Percentiles rank a stretch among this genome's conserved stretches.
Conservation (phyloP, 495 filamentous ascomycete genomes). For the Penicillium silybi region DNA sequence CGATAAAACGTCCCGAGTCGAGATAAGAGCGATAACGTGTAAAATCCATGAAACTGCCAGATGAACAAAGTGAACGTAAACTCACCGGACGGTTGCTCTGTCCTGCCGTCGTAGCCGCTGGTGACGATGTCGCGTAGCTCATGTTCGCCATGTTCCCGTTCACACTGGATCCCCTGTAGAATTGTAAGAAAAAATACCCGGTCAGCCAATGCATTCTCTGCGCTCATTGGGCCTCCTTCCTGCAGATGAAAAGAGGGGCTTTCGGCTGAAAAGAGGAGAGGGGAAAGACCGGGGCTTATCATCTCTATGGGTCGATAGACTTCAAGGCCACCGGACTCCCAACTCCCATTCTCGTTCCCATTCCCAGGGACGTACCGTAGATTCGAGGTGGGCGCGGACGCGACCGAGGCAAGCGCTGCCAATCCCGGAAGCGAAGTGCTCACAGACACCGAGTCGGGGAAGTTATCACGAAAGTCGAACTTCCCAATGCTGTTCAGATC, state of each 20-base stretch:
- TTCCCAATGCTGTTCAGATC: conserved; percentile 23
- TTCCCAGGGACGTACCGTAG: conserved; percentile 52
- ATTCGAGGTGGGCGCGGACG: conserved; percentile 59
- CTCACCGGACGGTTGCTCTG: conserved; percentile 66
- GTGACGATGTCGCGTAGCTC: conserved; percentile 61
- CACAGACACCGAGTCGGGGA: conserved; percentile 18
- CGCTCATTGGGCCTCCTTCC: conserved; percentile 3
- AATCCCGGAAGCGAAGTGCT: conserved; percentile 33
- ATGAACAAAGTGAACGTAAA: conserved; percentile 4
- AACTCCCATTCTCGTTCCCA: not conserved
- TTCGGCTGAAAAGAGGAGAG: not conserved
- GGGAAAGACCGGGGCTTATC: not conserved
- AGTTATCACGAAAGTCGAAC: conserved; percentile 17
- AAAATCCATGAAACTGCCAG: conserved; percentile 11
- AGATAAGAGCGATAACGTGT: conserved; percentile 22
- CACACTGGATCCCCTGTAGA: conserved; percentile 46
- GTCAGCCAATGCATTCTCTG: conserved; percentile 29
- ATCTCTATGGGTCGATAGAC: not conserved
- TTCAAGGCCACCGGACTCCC: not conserved
- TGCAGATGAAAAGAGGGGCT: conserved; percentile 9
- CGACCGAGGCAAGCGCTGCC: conserved; percentile 59
- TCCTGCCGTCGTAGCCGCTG: conserved; percentile 63
- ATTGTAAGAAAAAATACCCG: conserved; percentile 16
- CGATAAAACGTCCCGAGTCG: conserved; percentile 31
- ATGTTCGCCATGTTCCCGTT: conserved; percentile 52